These are phyloP conservation scores for Metarhizium humberi DNA, from an alignment of 2,329 filamentous ascomycete genomes.

Conservation along the genomic window DNA sequence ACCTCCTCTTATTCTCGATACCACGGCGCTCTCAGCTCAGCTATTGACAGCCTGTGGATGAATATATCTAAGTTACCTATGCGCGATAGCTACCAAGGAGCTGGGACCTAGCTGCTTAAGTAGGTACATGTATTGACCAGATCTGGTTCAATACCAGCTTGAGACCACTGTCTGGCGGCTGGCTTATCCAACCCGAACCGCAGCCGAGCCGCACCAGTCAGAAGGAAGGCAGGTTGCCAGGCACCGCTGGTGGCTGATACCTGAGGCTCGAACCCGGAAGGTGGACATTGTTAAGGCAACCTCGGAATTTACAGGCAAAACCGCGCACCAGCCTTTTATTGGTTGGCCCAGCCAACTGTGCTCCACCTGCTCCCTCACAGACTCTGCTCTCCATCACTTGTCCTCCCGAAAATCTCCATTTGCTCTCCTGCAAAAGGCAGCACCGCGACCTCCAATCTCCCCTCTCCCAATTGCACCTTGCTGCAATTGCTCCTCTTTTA, in stretches of 20 bases:
- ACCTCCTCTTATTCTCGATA: too few relatives aligned
- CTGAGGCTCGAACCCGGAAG: slow-evolving; percentile 10
- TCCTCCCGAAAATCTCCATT: slow-evolving; percentile 36
- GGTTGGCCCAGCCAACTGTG: slow-evolving; percentile 21
- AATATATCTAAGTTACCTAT: too few relatives aligned
- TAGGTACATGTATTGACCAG: too few relatives aligned
- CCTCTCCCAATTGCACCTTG: slow-evolving; percentile 52
- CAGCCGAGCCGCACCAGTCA: background rate
- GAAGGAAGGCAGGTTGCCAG: background rate
- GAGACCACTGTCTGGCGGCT: too few relatives aligned
- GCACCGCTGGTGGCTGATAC: slow-evolving; percentile 1
- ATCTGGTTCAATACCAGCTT: too few relatives aligned
- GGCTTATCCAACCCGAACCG: too few relatives aligned
- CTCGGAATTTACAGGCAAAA: slow-evolving; percentile 31
- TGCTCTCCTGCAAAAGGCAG: slow-evolving; percentile 36
- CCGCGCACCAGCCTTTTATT: slow-evolving; percentile 25
- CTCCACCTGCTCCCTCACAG: slow-evolving; percentile 32
- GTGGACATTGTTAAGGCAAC: slow-evolving; percentile 28
- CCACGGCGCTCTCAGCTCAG: too few relatives aligned
- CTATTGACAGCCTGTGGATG: too few relatives aligned
- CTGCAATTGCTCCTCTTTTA: slow-evolving; percentile 54
- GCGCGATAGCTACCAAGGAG: too few relatives aligned
- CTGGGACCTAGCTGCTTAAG: too few relatives aligned
- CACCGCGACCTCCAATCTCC: slow-evolving; percentile 45
- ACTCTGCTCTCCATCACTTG: slow-evolving; percentile 30